Conservation (phyloP, 140 eudicot species). For the Bidens hawaiensis region DNA sequence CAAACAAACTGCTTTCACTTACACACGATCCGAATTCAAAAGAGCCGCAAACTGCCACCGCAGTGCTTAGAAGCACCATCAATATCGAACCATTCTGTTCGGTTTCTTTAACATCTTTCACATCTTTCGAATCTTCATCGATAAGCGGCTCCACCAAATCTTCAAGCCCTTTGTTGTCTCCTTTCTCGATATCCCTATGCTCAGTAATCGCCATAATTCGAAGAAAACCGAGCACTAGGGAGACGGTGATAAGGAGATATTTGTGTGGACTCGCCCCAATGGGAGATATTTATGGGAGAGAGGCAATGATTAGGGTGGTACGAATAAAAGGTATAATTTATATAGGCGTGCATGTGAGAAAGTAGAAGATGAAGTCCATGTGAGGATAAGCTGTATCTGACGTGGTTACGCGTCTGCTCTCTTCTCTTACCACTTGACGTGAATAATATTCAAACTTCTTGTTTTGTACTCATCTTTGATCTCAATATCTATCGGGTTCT, state of each 20-base stretch:
- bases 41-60: constrained; percentile 88
- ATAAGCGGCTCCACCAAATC: constrained; percentile 56
- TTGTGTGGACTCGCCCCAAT: constrained; percentile 5
- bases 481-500: not conserved
- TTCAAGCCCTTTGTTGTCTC: constrained; percentile 36
- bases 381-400: constrained; percentile 68
- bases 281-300: constrained; percentile 21
- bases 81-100: constrained; percentile 33
- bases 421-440: no score
- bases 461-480: constrained; percentile 35
- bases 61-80: constrained; percentile 65
- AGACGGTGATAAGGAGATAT: not conserved
- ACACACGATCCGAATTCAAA: constrained; percentile 85
- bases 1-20: constrained; percentile 28
- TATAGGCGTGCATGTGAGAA: not conserved
- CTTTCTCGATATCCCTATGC: constrained; percentile 45
- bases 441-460: constrained; percentile 15
- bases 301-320: constrained; percentile 19
- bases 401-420: constrained; percentile 50
- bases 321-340: not conserved
- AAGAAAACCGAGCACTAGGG: constrained; percentile 11
- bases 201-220: constrained; percentile 46
- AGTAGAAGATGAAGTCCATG: constrained; percentile 20
- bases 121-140: constrained; percentile 14
- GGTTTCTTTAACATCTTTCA: constrained; percentile 24